These are phyloP conservation scores for Colletotrichum aenigma DNA, from an alignment of 2,329 filamentous ascomycete species.

Conservation along the genomic window DNA sequence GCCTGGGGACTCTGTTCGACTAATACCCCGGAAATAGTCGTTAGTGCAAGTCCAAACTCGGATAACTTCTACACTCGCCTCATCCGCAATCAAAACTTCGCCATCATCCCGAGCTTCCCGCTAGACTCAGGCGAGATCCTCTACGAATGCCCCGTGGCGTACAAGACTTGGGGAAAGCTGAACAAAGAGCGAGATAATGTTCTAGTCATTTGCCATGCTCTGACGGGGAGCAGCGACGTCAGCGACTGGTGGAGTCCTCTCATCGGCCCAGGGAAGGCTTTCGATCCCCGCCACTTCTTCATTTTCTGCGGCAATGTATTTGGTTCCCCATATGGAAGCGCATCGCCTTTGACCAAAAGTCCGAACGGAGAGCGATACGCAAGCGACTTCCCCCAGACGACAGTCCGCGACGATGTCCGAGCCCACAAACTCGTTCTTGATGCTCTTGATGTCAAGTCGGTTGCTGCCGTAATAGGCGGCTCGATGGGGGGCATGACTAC, in stretches of 20 bases:
- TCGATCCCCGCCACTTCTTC: conserved; percentile 85
- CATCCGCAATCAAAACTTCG: conserved; percentile 87
- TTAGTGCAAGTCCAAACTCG: conserved; percentile 39
- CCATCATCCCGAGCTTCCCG: conserved; percentile 83
- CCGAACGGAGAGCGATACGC: conserved; percentile 23
- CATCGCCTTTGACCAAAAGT: conserved; percentile 59
- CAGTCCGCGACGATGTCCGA: conserved; percentile 69
- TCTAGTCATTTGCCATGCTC: conserved; percentile 80
- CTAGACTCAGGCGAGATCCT: conserved; percentile 90
- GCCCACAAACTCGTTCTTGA: conserved; percentile 60
- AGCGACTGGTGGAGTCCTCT: conserved; percentile 89
- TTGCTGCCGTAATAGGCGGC: conserved; percentile 59
- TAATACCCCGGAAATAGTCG: neutral
- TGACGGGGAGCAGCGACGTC: conserved; percentile 85
- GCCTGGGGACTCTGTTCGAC: neutral
- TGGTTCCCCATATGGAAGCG: conserved; percentile 83
- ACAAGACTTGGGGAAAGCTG: conserved; percentile 67
- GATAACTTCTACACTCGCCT: conserved; percentile 89
- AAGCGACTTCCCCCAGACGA: conserved; percentile 68
- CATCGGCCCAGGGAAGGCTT: conserved; percentile 76
- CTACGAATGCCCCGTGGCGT: conserved; percentile 73
- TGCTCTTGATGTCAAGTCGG: conserved; percentile 54
- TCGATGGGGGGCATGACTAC: conserved; percentile 65
- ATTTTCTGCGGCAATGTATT: conserved; percentile 85
- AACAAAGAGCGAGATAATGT: conserved; percentile 65